Conservation (phyloP, 257 asterid species). For the Salvia hispanica region DNA sequence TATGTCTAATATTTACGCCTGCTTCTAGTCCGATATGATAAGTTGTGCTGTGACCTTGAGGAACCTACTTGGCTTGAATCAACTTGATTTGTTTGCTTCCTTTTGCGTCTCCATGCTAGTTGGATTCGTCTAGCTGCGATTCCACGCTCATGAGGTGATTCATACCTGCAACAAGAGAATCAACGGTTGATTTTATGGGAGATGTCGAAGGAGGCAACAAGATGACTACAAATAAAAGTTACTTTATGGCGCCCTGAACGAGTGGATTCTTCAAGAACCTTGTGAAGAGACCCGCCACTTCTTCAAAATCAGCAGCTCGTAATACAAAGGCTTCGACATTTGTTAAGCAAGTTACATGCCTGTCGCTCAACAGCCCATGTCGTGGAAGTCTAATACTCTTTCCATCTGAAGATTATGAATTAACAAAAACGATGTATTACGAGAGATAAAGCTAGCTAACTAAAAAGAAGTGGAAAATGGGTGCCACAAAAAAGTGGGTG, state of each 20-base stretch:
- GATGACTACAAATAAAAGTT: neutral
- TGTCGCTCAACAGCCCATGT: slow-evolving; percentile 62
- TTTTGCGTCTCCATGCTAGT: neutral
- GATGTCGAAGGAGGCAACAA: neutral
- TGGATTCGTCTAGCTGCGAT: slow-evolving; percentile 1
- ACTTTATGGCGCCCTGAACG: slow-evolving; percentile 19
- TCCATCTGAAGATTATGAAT: slow-evolving; percentile 47
- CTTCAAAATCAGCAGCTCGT: slow-evolving; percentile 80
- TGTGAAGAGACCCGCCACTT: slow-evolving; percentile 75
- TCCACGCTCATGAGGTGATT: slow-evolving; percentile 5
- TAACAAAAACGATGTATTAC: too few species aligned
- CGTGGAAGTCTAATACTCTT: slow-evolving; percentile 62
- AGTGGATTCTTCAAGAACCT: slow-evolving; percentile 15
- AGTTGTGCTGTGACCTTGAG: neutral
- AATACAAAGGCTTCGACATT: slow-evolving; percentile 82
- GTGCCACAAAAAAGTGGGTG: neutral
- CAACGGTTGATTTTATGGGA: neutral
- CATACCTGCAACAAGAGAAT: neutral
- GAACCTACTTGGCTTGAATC: slow-evolving; percentile 11
- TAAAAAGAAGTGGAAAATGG: neutral
- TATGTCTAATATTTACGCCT: neutral
- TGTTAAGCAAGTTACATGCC: slow-evolving; percentile 71
- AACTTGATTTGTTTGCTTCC: slow-evolving; percentile 7
- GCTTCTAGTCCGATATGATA: slow-evolving; percentile 2
- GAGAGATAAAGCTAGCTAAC: too few species aligned